phyloP scores from a whole-genome alignment of 352 stramenopile genomes.

The Aphanomyces astaci region DNA sequence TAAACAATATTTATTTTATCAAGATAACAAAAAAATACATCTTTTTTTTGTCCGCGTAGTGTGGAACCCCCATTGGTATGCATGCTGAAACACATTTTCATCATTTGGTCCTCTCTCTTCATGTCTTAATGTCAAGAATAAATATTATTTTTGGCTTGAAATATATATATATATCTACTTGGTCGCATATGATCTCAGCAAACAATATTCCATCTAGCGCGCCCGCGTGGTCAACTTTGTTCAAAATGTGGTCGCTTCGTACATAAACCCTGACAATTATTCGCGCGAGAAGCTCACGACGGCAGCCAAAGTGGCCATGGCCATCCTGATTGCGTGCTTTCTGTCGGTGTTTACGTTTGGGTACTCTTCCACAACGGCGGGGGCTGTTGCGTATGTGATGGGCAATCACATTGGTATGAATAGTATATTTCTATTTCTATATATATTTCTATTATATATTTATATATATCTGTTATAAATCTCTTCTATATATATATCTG shows the following conservation, averaged over 20 bases:
- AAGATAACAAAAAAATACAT: too few relatives aligned
- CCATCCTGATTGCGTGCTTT: conserved; percentile 58
- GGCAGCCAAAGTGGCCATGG: conserved; percentile 46
- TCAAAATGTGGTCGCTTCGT: too few relatives aligned
- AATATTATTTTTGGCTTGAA: too few relatives aligned
- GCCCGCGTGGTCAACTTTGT: conserved; percentile 47
- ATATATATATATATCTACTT: too few relatives aligned
- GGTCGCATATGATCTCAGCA: not conserved
- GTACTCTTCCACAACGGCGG: conserved; percentile 58
- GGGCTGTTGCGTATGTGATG: conserved; percentile 67
- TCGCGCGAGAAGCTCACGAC: conserved; percentile 33
- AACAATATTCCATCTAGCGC: not conserved
- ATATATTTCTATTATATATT: rapidly evolving
- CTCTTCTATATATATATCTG: too few relatives aligned
- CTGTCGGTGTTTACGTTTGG: conserved; percentile 66
- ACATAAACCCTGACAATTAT: conserved; percentile 45
- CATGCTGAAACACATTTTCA: too few relatives aligned
- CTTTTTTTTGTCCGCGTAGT: too few relatives aligned
- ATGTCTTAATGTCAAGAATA: too few relatives aligned
- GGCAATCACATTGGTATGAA: conserved; percentile 52
- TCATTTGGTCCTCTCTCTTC: too few relatives aligned
- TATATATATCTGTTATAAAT: not conserved
- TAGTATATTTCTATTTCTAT: not conserved
- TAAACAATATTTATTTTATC: too few relatives aligned
- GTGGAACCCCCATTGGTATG: too few relatives aligned